Evolutionary conservation across 192 early-diverging fungal genomes (phyloP), one percentile per base, ranked within the genome.

Genomic region (Mortierella alpina): DNA sequence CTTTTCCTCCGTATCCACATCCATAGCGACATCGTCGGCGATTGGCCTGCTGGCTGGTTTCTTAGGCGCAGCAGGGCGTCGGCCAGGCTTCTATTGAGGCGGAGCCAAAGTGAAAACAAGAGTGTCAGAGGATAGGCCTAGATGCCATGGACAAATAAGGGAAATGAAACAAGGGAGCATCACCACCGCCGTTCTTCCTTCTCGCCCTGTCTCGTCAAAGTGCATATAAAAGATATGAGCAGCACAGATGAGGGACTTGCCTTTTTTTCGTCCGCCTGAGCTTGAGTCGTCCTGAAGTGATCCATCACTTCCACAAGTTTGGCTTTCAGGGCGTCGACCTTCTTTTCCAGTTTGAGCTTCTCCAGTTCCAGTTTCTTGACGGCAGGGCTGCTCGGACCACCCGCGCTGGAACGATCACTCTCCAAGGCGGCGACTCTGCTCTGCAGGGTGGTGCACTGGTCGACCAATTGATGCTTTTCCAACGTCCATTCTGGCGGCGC

Each of bases 401-500:
- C 49, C 11, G 39, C 22, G 18, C n/a, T 66, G 23, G 54, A 10
- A 7, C 63, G 57, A 13, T 80, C 70, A n/a, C 53, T 72, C 64
- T 80, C 77, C 12, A 68, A 55, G 5, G 47, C 49, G 4, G 70
- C 48, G 15, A 80, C 52, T 13, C 70, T 63, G 13, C 69, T 72
- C 49, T 72, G 70, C 31, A 80, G 44, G 5, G 68, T 56, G 1
- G 70, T 47, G 42, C 63, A 63, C 22, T 72, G 70, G 10, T 72
- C 66, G 6, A 23, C 13, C 52, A 80, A 42, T 10, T 63, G 56
- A 13, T 80, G 77, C 31, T 68, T 80, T 17, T 80, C 77, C 31
- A 72, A 15, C n/a, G 67, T 54, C 77, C 77, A 80, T 9, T 80
- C 77, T 50, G 69, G 57, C 5, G 77, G 77, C 4, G 70, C 53